Base-by-base conservation (phyloP, 2,329 filamentous ascomycete genomes). In the Penicillium nordicum region DNA sequence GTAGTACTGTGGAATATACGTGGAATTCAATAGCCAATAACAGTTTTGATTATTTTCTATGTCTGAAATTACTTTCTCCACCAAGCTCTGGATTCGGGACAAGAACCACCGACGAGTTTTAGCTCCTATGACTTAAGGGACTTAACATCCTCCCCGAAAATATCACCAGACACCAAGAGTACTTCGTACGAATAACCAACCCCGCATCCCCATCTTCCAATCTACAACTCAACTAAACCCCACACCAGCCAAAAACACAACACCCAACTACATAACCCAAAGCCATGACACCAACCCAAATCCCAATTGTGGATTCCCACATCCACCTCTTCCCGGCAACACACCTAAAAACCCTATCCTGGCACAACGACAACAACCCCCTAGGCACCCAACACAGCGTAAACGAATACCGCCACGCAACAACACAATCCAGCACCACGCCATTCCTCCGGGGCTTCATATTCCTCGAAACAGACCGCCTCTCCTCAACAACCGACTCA, bases 401-500 rank as follows among this genome's bases (percentile, higher is more conserved):
- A 47, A 72, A 80, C 30, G 82, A 92, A 69, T 92, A 89, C 76
- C 73, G 77, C 12, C 76, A 78, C 40, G 77, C 79, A n/a, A 58
- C 14, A 29, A 18, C 42, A 11, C 12, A 46, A 23, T 6, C 44
- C 21, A 34, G 32, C 43, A 4, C 44, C 9, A 4, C 18, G 1
- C 9, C 25, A 3, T 5, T 67, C 4, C 79, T 88, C 9, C 78
- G 81, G 27, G 90, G 89, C 54, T 93, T 92, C 75, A 80, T 96
- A 63, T 91, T 92, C 73, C 75, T 96, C 60, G 92, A 96, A 78
- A 87, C 88, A 12, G 91, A 95, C 73, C 87, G 90, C 61, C 84
- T 82, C 66, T 82, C 87, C 63, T 82, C 84, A 62, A 72, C 85
- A 21, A 76, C 76, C 23, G 69, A 79, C 8, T 21, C 32, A 25